Conservation (phyloP, 768 basidiomycete genomes). For the Boletus fagicola region DNA sequence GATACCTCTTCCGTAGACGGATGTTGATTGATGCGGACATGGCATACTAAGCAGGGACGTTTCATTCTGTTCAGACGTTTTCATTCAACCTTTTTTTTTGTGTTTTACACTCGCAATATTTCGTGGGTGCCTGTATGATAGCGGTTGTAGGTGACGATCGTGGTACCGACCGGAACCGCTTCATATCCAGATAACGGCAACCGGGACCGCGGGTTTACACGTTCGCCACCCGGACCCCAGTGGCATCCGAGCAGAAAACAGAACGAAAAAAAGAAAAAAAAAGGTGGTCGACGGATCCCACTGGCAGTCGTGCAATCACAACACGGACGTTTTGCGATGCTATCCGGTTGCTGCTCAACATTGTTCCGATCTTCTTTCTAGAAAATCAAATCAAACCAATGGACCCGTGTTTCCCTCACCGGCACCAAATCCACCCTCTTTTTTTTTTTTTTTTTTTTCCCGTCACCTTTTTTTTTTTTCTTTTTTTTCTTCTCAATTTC, state of each 20-base stretch:
- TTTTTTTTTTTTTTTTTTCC: not conserved
- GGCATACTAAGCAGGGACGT: slow-evolving; percentile 7
- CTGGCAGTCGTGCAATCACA: not conserved
- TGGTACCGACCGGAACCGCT: slow-evolving; percentile 14
- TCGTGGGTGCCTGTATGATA: not conserved
- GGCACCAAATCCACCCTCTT: not conserved
- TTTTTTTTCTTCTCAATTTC: not conserved
- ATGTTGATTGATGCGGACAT: slow-evolving; percentile 29
- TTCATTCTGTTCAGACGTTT: slow-evolving; percentile 6
- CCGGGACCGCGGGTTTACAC: slow-evolving; percentile 1
- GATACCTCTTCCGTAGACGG: slow-evolving; percentile 18
- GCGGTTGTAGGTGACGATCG: not conserved
- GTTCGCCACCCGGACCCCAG: not conserved
- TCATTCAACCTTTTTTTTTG: not conserved
- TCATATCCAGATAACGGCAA: slow-evolving; percentile 9
- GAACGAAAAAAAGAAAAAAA: slow-evolving; percentile 5
- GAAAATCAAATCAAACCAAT: not conserved
- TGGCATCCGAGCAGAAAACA: not conserved
- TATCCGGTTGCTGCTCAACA: not conserved
- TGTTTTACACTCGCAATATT: not conserved
- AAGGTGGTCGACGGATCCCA: not conserved
- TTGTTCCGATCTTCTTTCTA: not conserved
- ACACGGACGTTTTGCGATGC: not conserved
- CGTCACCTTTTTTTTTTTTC: not conserved
- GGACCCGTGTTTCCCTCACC: not conserved